Base-by-base conservation (phyloP, 1,139 yeast genomes). In the Starmera stellimalicola region DNA sequence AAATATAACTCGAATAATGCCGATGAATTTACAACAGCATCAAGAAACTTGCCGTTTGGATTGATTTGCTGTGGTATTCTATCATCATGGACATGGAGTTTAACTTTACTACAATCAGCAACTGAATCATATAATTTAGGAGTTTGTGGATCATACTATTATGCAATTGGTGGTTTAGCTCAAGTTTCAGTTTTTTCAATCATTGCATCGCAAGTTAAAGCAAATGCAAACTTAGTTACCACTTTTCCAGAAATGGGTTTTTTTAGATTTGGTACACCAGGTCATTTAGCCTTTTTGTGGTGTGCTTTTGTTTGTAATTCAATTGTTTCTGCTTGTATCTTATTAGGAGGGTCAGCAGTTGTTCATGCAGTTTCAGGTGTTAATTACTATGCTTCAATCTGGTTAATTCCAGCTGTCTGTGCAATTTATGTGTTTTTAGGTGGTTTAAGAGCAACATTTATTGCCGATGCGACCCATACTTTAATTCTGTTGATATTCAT, bases 21-120 rank as follows among this genome's bases (percentile, higher is more conserved):
- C 2, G 77, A 72, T 52, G 74, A 68, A 47, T 72, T 72, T 42
- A 63, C 74, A 26, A 70, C 75, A 18, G 76, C 77, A 15, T 75
- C 75, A 37, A 54, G 73, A 49, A 54, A 63, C 4, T 70, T 68
- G 28, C 65, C 65, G 36, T 62, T 68, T 12, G 68, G 64, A 31
- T 55, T 68, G 43, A 65, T 68, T 37, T 55, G 65, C 22, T 62
- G 71, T 5, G 70, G 72, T 8, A 72, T 68, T 33, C 70, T 66
- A 18, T 61, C 68, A 27, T 62, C 70, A 8, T 68, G 73, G 74
- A 67, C 73, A 8, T 68, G 73, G 74, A 65, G 69, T 57, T 37
- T 60, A 26, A 70, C 70, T 6, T 62, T 70, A 7, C 49, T 68
- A 22, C 58, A 67, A 39, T 65, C 70, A 9, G 63, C 68, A 4